A percentile compares a stretch with the other conserved stretches of the same genome.
Conservation (phyloP, 2,329 filamentous ascomycete genomes). For the Apiospora phragmitis region DNA sequence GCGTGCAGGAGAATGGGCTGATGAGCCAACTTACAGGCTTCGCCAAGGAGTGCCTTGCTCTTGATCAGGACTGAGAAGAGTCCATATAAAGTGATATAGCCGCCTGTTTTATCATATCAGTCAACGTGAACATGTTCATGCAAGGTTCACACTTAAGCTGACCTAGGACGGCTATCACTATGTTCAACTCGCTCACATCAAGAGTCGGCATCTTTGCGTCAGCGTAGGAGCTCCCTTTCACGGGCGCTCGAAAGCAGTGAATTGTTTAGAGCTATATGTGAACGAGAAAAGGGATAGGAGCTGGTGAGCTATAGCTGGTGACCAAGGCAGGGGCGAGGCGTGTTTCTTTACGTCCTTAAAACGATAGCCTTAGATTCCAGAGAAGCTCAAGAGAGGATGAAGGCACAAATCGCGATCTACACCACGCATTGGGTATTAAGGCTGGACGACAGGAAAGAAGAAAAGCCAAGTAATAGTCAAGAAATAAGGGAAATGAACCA, state of each 20-base stretch:
- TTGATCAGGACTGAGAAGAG: slow-evolving; percentile 54
- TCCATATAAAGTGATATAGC: slow-evolving; percentile 50
- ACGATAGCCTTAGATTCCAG: background rate
- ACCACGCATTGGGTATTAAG: background rate
- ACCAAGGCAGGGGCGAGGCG: background rate
- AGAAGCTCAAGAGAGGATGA: background rate
- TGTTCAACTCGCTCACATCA: slow-evolving; percentile 52
- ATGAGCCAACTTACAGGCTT: slow-evolving; percentile 45
- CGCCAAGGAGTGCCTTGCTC: slow-evolving; percentile 53
- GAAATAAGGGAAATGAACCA: background rate
- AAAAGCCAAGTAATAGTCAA: background rate
- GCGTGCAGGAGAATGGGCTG: background rate
- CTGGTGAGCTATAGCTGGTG: background rate
- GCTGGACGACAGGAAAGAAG: background rate
- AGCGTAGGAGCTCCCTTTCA: background rate
- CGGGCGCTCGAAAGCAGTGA: background rate
- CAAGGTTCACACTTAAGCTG: slow-evolving; percentile 18
- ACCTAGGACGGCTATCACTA: slow-evolving; percentile 49
- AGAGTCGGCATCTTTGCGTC: slow-evolving; percentile 43
- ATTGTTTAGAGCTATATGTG: background rate
- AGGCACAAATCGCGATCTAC: background rate
- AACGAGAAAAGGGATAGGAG: no score
- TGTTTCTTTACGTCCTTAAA: background rate
- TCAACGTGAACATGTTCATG: background rate
- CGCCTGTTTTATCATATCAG: slow-evolving; percentile 34